Evolutionary conservation across 306 rosid species (phyloP).

Genomic region (Trichosanthes truncata): DNA sequence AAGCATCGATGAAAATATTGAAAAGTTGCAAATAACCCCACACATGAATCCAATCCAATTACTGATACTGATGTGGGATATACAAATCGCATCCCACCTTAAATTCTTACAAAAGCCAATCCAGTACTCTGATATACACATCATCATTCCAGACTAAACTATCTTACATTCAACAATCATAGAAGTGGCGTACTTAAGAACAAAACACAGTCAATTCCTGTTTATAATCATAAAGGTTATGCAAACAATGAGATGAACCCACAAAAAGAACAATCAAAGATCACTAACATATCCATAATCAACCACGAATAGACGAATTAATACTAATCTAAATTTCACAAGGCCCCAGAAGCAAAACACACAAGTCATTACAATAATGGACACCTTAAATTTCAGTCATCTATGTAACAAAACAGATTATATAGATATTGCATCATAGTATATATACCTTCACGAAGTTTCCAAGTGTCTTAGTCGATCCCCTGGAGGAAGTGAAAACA

Average conservation of each 20-base stretch:
- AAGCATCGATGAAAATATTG: neutral
- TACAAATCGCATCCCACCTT: neutral
- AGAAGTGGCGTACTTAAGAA: neutral
- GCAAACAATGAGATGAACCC: neutral
- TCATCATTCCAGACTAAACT: neutral
- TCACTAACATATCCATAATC: neutral
- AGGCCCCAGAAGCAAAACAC: neutral
- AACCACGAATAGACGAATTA: neutral
- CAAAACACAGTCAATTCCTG: neutral
- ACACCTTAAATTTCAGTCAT: neutral
- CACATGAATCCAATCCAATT: neutral
- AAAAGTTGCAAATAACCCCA: neutral
- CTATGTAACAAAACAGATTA: neutral
- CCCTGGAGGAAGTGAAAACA: constrained; percentile 65
- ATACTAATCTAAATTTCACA: neutral
- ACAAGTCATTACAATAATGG: neutral
- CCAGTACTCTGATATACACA: neutral
- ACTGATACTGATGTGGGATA: neutral
- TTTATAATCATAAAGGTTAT: neutral
- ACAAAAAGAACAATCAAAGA: neutral
- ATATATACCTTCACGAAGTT: constrained; percentile 65
- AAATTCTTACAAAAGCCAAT: neutral
- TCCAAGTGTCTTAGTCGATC: constrained; percentile 71
- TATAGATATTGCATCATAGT: neutral
- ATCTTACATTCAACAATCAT: neutral